Conservation (phyloP, 495 filamentous ascomycete genomes). For the Xylaria acuta region DNA sequence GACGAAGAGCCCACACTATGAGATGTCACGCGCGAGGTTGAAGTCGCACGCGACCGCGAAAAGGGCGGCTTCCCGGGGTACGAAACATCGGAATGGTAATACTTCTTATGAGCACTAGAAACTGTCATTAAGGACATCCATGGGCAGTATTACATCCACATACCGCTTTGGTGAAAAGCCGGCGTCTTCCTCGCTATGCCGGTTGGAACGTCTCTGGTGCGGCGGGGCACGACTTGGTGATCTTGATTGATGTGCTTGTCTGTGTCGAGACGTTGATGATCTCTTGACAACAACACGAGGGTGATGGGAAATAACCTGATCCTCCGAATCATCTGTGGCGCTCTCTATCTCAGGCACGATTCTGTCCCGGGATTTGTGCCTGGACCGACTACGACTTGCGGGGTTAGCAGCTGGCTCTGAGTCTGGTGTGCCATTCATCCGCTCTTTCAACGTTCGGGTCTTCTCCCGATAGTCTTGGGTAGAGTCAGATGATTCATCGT, state of each 20-base stretch:
- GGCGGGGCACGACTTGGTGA: slow-evolving; percentile 36
- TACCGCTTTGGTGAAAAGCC: slow-evolving; percentile 49
- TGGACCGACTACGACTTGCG: slow-evolving; percentile 31
- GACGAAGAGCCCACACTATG: slow-evolving; percentile 49
- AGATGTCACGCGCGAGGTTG: slow-evolving; percentile 45
- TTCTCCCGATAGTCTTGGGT: slow-evolving; percentile 43
- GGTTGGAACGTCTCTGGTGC: slow-evolving; percentile 27
- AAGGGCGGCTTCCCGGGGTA: slow-evolving; percentile 37
- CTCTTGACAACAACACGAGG: slow-evolving; percentile 35
- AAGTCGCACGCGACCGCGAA: slow-evolving; percentile 45
- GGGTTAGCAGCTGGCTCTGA: slow-evolving; percentile 27
- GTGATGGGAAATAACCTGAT: slow-evolving; percentile 33
- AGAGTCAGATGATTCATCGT: slow-evolving; percentile 44
- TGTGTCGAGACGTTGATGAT: slow-evolving; percentile 33
- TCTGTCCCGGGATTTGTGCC: slow-evolving; percentile 31
- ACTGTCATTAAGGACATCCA: neutral
- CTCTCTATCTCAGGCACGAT: slow-evolving; percentile 36
- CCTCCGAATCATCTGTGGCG: slow-evolving; percentile 40
- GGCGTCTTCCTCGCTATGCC: slow-evolving; percentile 43
- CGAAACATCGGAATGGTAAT: slow-evolving; percentile 48
- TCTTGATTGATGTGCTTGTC: slow-evolving; percentile 26
- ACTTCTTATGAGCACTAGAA: slow-evolving; percentile 35
- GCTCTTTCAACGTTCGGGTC: slow-evolving; percentile 31
- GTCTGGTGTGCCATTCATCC: slow-evolving; percentile 30
- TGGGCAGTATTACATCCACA: slow-evolving; percentile 2